These are phyloP conservation scores for Talaromyces borbonicus DNA, from an alignment of 495 filamentous ascomycete genomes.

Conservation along the genomic window DNA sequence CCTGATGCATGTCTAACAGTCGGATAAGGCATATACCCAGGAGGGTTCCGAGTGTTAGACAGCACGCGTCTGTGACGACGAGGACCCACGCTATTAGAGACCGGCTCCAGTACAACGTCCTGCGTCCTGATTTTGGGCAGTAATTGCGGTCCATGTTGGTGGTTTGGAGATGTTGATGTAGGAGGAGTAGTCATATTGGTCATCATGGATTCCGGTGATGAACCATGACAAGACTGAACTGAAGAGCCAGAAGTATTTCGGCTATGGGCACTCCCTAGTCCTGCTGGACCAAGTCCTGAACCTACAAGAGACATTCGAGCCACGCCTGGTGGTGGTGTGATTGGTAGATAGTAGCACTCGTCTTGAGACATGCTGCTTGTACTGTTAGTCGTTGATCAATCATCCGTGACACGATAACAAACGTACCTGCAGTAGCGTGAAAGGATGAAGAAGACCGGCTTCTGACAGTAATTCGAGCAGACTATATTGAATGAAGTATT, in stretches of 20 bases:
- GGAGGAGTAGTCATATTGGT: constrained; percentile 65
- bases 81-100: constrained; percentile 25
- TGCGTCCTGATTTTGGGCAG: constrained; percentile 81
- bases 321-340: constrained; percentile 32
- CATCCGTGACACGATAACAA: neutral
- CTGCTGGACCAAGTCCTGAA: constrained; percentile 16
- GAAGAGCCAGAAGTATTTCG: constrained; percentile 39
- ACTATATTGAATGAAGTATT: neutral
- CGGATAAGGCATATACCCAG: constrained; percentile 35
- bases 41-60: constrained; percentile 45
- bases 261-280: constrained; percentile 25
- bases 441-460: constrained; percentile 1
- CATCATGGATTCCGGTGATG: constrained; percentile 67
- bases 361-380: constrained; percentile 39
- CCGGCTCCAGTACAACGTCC: constrained; percentile 62
- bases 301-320: constrained; percentile 15
- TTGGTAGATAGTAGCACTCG: constrained; percentile 36
- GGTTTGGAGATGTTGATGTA: constrained; percentile 57
- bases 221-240: constrained; percentile 54
- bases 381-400: neutral
- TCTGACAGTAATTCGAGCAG: neutral
- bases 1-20: constrained; percentile 22
- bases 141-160: constrained; percentile 68
- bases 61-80: constrained; percentile 44
- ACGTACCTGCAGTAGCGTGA: neutral